These are phyloP conservation scores for Medicago truncatula DNA, from an alignment of 306 rosid genomes.

Conservation along the genomic window DNA sequence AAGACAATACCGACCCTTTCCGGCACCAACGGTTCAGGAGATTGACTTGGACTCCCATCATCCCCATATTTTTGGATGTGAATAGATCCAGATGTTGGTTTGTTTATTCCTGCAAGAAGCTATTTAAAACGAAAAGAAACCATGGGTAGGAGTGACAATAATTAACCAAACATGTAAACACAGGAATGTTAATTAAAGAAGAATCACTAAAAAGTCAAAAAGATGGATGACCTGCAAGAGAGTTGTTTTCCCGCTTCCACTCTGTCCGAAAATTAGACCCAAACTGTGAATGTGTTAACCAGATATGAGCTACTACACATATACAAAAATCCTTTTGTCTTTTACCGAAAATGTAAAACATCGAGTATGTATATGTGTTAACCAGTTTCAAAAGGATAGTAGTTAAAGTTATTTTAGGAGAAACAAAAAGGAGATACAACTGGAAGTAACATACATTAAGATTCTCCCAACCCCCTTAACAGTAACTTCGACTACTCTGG, in stretches of 20 bases:
- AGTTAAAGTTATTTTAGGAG: slow-evolving; percentile 7
- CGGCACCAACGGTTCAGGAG: slow-evolving; percentile 65
- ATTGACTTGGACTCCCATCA: slow-evolving; percentile 66
- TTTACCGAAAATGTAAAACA: background rate
- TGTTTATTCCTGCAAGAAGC: slow-evolving; percentile 91
- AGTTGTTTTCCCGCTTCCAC: slow-evolving; percentile 97
- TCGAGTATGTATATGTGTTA: background rate
- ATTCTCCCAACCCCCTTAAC: background rate
- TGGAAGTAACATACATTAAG: slow-evolving; percentile 21
- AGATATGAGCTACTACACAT: slow-evolving; percentile 38
- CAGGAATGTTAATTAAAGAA: slow-evolving; percentile 24
- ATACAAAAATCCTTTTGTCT: slow-evolving; percentile 19
- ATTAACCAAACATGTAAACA: slow-evolving; percentile 18
- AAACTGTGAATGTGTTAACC: slow-evolving; percentile 57
- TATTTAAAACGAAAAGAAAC: slow-evolving; percentile 38
- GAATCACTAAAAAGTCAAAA: slow-evolving; percentile 9
- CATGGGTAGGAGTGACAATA: background rate
- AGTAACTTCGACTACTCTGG: slow-evolving; percentile 19
- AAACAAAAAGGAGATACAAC: background rate
- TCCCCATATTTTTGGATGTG: slow-evolving; percentile 63
- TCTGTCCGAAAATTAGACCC: slow-evolving; percentile 84
- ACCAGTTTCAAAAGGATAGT: background rate
- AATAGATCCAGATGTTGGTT: slow-evolving; percentile 91
- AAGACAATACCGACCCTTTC: slow-evolving; percentile 95
- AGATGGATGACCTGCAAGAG: slow-evolving; percentile 69